phyloP scores from a whole-genome alignment of 176 grass and related monocot species.

The Ananas comosus region DNA sequence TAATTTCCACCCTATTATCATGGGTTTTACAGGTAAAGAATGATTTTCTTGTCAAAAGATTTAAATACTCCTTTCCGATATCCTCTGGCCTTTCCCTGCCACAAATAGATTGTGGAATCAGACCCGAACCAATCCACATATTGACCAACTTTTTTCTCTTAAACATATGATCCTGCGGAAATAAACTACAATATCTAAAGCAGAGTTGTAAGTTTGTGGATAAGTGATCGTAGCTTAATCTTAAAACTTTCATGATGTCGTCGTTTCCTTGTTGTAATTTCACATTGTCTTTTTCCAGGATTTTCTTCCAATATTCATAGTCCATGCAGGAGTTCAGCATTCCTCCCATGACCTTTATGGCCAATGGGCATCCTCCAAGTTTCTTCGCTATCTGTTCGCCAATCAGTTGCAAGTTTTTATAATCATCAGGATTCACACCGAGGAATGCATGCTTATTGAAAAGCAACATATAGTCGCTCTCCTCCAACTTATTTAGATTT shows the following conservation, averaged over 20 bases:
- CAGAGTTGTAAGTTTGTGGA: slow-evolving; percentile 15
- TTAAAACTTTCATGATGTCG: slow-evolving; percentile 20
- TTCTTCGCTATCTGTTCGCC: slow-evolving; percentile 7
- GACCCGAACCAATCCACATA: slow-evolving; percentile 18
- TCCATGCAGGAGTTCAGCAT: slow-evolving; percentile 3
- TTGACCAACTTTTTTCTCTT: slow-evolving; percentile 1
- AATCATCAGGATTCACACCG: slow-evolving; percentile 3
- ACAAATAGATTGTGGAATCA: background rate
- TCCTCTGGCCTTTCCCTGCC: slow-evolving; percentile 12
- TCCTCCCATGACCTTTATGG: slow-evolving; percentile 20
- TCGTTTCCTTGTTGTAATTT: slow-evolving; percentile 9
- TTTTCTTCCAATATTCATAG: background rate
- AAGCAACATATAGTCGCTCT: background rate
- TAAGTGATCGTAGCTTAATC: slow-evolving; percentile 22
- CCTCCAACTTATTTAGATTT: background rate
- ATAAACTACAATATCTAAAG: slow-evolving; percentile 28
- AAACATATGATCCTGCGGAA: background rate
- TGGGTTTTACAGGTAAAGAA: background rate
- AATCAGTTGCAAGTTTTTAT: slow-evolving; percentile 3
- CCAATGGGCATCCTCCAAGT: slow-evolving; percentile 19
- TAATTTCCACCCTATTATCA: background rate
- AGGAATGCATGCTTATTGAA: slow-evolving; percentile 15
- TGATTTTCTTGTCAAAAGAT: slow-evolving; percentile 12
- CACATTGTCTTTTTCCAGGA: background rate
- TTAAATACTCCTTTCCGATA: slow-evolving; percentile 9